phyloP scores from a whole-genome alignment of 148 eudicot genomes.

The Hydrangea macrophylla region DNA sequence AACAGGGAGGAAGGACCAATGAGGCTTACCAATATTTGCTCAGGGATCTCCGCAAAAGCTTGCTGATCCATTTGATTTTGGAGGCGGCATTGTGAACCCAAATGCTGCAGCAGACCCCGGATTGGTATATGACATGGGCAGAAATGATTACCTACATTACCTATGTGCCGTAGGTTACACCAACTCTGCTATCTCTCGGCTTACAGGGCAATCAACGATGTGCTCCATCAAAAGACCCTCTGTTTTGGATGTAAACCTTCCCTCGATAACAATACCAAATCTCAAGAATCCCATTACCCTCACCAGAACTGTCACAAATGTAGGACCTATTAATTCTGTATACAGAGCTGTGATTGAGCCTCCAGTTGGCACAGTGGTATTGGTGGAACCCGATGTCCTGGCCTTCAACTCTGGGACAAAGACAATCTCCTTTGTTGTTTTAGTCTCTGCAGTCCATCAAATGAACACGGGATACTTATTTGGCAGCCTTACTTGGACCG shows the following conservation, averaged over 20 bases:
- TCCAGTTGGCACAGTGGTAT: constrained; percentile 18
- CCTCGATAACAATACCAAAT: constrained; percentile 25
- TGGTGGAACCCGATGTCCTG: constrained; percentile 15
- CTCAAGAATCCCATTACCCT: constrained; percentile 16
- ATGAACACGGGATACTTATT: constrained; percentile 14
- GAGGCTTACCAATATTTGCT: constrained; percentile 22
- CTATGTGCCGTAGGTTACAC: constrained; percentile 24
- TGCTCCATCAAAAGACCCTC: constrained; percentile 6
- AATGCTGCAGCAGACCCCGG: constrained; percentile 22
- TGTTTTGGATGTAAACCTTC: constrained; percentile 15
- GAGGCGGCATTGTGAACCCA: constrained; percentile 29
- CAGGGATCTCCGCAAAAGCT: constrained; percentile 16
- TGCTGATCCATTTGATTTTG: constrained; percentile 30
- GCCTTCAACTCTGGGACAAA: constrained; percentile 14
- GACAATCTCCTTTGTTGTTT: constrained; percentile 13
- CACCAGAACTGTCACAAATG: constrained; percentile 23
- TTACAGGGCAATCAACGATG: not conserved
- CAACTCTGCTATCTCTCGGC: constrained; percentile 7
- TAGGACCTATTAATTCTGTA: constrained; percentile 15
- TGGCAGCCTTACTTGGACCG: constrained; percentile 26
- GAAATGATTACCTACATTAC: constrained; percentile 16
- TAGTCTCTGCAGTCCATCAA: constrained; percentile 3
- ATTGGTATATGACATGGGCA: constrained; percentile 22
- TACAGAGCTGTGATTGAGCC: constrained; percentile 18
- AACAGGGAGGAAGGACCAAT: constrained; percentile 21